These are phyloP conservation scores for Psilocybe sp. DNA, from an alignment of 768 basidiomycete genomes.

Conservation along the genomic window DNA sequence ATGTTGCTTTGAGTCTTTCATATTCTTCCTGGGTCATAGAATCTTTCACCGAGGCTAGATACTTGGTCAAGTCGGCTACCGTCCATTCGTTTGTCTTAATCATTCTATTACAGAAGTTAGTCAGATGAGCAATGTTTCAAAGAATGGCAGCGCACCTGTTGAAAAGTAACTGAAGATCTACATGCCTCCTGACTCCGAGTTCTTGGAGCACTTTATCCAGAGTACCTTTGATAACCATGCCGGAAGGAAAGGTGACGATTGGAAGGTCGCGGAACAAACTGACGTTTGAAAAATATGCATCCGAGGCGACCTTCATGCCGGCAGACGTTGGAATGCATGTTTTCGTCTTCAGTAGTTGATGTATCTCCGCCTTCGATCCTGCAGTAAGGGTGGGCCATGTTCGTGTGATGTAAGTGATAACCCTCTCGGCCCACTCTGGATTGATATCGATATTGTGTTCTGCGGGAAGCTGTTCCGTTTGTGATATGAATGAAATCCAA, in stretches of 20 bases:
- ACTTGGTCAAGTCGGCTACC: constrained; percentile 78
- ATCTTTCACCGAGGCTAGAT: constrained; percentile 80
- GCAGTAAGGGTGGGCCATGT: constrained; percentile 68
- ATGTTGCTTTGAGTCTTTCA: constrained; percentile 58
- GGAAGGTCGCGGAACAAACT: constrained; percentile 90
- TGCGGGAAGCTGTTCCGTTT: constrained; percentile 35
- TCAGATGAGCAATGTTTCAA: neutral
- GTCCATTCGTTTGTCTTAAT: constrained; percentile 90
- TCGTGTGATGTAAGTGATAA: constrained; percentile 62
- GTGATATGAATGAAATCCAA: constrained; percentile 71
- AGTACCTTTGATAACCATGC: constrained; percentile 56
- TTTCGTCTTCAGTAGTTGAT: constrained; percentile 43
- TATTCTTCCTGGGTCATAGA: constrained; percentile 43
- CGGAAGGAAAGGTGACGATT: constrained; percentile 70
- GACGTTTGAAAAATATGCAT: constrained; percentile 83
- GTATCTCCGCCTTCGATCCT: constrained; percentile 44
- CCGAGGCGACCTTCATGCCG: constrained; percentile 70
- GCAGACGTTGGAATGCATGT: constrained; percentile 69
- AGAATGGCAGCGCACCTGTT: constrained; percentile 50
- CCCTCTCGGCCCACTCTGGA: constrained; percentile 76
- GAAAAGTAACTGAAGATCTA: constrained; percentile 93
- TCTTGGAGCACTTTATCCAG: constrained; percentile 69
- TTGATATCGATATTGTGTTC: constrained; percentile 67
- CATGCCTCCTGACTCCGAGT: constrained; percentile 86
- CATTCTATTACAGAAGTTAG: constrained; percentile 50